Evolutionary conservation across 2,329 filamentous ascomycete genomes (phyloP).

Genomic region (Nothophoma quercina): DNA sequence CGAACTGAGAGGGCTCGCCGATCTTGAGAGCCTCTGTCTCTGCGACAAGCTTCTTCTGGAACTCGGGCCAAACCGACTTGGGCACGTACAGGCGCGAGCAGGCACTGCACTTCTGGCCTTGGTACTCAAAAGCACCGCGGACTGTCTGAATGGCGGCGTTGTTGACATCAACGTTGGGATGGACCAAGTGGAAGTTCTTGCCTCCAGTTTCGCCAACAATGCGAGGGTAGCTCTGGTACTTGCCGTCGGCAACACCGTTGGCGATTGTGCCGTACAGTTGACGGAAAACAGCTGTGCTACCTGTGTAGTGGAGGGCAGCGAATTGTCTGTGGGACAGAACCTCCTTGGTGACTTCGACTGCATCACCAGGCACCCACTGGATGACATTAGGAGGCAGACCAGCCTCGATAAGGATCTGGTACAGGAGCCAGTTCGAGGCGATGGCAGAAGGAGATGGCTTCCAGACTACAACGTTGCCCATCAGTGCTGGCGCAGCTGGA

Average conservation of each 20-base stretch:
- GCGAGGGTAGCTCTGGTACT: slow-evolving; percentile 84
- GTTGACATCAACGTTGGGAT: slow-evolving; percentile 76
- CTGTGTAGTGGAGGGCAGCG: slow-evolving; percentile 92
- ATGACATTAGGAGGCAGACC: slow-evolving; percentile 89
- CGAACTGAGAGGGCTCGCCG: slow-evolving; percentile 72
- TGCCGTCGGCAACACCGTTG: slow-evolving; percentile 78
- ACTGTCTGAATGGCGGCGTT: slow-evolving; percentile 85
- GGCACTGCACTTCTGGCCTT: slow-evolving; percentile 90
- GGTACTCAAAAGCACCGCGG: slow-evolving; percentile 87
- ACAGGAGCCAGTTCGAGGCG: slow-evolving; percentile 88
- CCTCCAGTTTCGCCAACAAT: slow-evolving; percentile 91
- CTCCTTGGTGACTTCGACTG: slow-evolving; percentile 80
- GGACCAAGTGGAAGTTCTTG: slow-evolving; percentile 91
- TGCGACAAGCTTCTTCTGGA: slow-evolving; percentile 70
- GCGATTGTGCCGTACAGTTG: slow-evolving; percentile 88
- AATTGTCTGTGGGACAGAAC: slow-evolving; percentile 82
- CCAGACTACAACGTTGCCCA: slow-evolving; percentile 96
- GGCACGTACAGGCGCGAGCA: slow-evolving; percentile 83
- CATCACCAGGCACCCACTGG: slow-evolving; percentile 90
- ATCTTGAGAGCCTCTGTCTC: slow-evolving; percentile 75
- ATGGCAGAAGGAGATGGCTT: slow-evolving; percentile 93
- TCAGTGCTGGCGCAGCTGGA: slow-evolving; percentile 79
- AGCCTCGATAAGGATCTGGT: slow-evolving; percentile 89
- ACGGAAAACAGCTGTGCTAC: slow-evolving; percentile 90
- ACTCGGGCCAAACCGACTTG: slow-evolving; percentile 75